Evolutionary conservation across 1,139 yeast genomes (phyloP), one percentile per base, ranked within the genome.

Genomic region (Geotrichum siamense): DNA sequence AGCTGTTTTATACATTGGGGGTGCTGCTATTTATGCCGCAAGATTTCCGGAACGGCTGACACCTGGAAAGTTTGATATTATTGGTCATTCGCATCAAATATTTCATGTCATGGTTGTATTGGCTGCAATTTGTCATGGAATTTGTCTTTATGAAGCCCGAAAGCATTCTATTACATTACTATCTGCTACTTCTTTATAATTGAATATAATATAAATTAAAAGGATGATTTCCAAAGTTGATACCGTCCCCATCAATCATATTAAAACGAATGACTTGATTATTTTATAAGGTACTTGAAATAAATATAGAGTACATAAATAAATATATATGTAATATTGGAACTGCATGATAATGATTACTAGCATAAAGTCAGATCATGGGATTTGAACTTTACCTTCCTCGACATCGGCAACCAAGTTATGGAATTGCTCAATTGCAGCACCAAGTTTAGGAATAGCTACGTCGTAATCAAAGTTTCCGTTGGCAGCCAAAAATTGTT

Each of bases 71-170:
- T 82, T 75, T 59, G 96, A 87, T 55, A 59, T 78, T 12, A 71
- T 77, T 65, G 95, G 95, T 1, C 83, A 84, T 53, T 82, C 94
- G 2, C 96, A 87, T 60, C 96, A 89, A 60, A 74, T 87, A 19
- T 87, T 87, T 60, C 96, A 87, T 60, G 64, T 83, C 2, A 64
- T 83, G 57, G 96, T 89, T 2, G 91, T 87, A 0, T 54, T 79
- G 5, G 96, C 95, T 3, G 94, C 94, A 0, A 68, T 67, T 48
- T 79, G 82, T 50, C 96, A 87, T 62, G 77, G 82, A 64, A 67
- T 57, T 44, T 94, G 82, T 0, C 65, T 86, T 30, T 57, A 76
- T n/a, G 71, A 70, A 9, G 72, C 87, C 36, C 83, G 81, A 23
- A 26, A 12, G 19, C 27, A 27, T 36, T 37, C 40, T 19, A 12